Base-by-base conservation (phyloP, 1,284 basidiomycete species). In the Inonotus obliquus region DNA sequence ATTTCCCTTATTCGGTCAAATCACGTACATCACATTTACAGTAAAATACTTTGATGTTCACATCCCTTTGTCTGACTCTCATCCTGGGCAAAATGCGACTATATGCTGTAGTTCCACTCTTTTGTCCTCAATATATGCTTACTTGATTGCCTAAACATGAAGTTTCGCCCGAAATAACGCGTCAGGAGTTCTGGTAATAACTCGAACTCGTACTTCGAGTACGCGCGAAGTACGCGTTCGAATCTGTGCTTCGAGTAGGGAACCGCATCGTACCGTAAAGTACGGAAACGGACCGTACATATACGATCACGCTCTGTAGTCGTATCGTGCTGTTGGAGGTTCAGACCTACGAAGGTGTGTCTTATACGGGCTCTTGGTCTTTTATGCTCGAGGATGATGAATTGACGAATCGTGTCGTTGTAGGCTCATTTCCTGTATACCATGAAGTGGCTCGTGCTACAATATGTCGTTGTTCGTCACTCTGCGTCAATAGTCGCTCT, bases 341-440 rank as follows among this genome's bases (percentile, higher is more conserved):
- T 87, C 72, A 77, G 92, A 39, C 89, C 92, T 0, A 90, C 89
- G 9, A 95, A 94, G 76, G 86, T 83, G 61, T 7, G 41, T 2
- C n/a, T 21, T 44, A n/a, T 44, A 7, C 41, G 6, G n/a, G n/a
- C n/a, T n/a, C n/a, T n/a, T n/a, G n/a, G n/a, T n/a, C n/a, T n/a
- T n/a, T n/a, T n/a, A n/a, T n/a, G 27, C n/a, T n/a, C n/a, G n/a
- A 13, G 21, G 17, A 11, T 29, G 14, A 13, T 38, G 49, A 23
- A 29, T 29, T 27, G 62, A 48, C 63, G n/a, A 38, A 62, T 55
- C 5, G 4, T 57, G n/a, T n/a, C n/a, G n/a, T n/a, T 27, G 2
- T 63, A 87, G 84, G 79, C 88, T 0, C 93, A 95, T 74, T 95
- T 95, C 71, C 89, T 94, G 86, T 89, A 93, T 71, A 88, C 91